These are phyloP conservation scores for Phlegmacium glaucopus DNA, from an alignment of 768 basidiomycete species.

Conservation along the genomic window DNA sequence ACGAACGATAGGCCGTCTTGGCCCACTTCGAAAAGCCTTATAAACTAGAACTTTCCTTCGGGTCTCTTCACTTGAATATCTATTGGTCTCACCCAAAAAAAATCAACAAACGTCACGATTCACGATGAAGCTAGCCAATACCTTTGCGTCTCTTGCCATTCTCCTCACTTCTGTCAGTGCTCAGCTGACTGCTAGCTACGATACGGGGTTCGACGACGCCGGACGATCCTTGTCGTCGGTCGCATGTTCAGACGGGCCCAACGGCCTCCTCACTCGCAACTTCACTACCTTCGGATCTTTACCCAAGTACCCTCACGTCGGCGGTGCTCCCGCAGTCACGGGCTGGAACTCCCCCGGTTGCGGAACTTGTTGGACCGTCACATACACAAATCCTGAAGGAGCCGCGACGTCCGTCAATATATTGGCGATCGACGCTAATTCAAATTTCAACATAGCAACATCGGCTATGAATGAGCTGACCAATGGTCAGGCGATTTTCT, in stretches of 20 bases:
- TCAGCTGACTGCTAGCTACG: conserved; percentile 34
- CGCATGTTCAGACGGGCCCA: conserved; percentile 45
- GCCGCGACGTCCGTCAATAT: conserved; percentile 38
- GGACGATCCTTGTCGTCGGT: conserved; percentile 36
- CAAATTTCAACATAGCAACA: conserved; percentile 46
- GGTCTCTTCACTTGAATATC: too few relatives aligned
- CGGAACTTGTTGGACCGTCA: conserved; percentile 59
- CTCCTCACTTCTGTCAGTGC: conserved; percentile 21
- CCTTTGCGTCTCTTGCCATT: conserved; percentile 21
- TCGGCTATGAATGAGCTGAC: conserved; percentile 55
- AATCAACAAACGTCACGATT: too few relatives aligned
- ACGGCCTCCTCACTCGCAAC: conserved; percentile 44
- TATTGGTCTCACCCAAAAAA: too few relatives aligned
- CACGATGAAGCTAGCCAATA: conserved; percentile 30
- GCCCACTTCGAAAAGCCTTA: too few relatives aligned
- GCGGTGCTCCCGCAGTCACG: conserved; percentile 47
- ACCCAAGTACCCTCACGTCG: conserved; percentile 59
- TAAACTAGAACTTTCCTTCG: too few relatives aligned
- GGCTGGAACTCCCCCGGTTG: conserved; percentile 52
- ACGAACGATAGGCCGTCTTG: too few relatives aligned
- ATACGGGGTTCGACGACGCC: conserved; percentile 47
- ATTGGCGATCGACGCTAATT: conserved; percentile 47
- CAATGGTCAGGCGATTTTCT: conserved; percentile 37
- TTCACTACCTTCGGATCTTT: conserved; percentile 49
- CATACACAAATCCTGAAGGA: conserved; percentile 35